phyloP scores from a whole-genome alignment of 2,329 filamentous ascomycete genomes.

The Fusarium sp. region DNA sequence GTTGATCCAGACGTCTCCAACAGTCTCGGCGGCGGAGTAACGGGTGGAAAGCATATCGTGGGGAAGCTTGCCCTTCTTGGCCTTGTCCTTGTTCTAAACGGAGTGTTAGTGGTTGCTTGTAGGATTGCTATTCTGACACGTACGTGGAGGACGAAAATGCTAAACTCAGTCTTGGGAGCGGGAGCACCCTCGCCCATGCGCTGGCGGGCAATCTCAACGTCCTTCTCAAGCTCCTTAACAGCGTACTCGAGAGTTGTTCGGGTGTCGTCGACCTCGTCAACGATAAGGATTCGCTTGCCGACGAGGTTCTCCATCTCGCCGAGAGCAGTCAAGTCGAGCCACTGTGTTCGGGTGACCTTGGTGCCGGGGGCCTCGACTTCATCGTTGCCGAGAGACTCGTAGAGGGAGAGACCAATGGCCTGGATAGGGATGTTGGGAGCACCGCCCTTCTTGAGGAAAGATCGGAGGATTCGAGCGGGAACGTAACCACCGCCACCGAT shows the following conservation, averaged over 20 bases:
- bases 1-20: conserved; percentile 97
- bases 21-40: conserved; percentile 90
- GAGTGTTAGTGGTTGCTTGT: conserved; percentile 20
- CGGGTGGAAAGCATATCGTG: conserved; percentile 81
- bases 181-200: conserved; percentile 73
- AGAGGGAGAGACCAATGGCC: conserved; percentile 97
- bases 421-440: conserved; percentile 98
- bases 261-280: conserved; percentile 87
- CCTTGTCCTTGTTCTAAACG: conserved; percentile 92
- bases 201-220: conserved; percentile 85
- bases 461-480: conserved; percentile 94
- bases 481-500: conserved; percentile 98
- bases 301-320: conserved; percentile 74
- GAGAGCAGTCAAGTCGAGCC: conserved; percentile 90
- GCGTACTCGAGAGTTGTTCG: conserved; percentile 95
- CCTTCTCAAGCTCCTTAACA: conserved; percentile 93
- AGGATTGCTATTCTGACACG: conserved; percentile 52
- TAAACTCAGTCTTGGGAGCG: conserved; percentile 84
- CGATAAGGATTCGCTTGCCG: conserved; percentile 51
- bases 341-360: conserved; percentile 97
- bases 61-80: conserved; percentile 91
- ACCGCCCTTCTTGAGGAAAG: conserved; percentile 92
- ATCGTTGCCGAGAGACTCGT: conserved; percentile 82
- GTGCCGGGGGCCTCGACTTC: conserved; percentile 82
- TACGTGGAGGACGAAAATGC: conserved; percentile 95